Evolutionary conservation across 2,329 filamentous ascomycete genomes (phyloP).

Genomic region (Aspergillus fumigatiaffinis): DNA sequence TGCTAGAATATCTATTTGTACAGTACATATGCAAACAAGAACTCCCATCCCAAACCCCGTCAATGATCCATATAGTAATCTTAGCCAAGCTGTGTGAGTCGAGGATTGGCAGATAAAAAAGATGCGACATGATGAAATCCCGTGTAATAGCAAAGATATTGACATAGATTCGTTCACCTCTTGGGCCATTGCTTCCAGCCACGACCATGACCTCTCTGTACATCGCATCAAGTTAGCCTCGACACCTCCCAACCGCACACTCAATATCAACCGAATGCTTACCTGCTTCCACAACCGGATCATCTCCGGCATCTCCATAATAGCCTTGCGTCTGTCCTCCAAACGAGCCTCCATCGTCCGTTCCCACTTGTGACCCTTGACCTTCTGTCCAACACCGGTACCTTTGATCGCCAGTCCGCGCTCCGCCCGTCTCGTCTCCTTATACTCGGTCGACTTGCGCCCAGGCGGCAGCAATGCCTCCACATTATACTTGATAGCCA

Average conservation of each 20-base stretch:
- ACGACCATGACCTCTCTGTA: constrained; percentile 64
- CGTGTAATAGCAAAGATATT: background rate
- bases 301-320: constrained; percentile 90
- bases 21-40: constrained; percentile 13
- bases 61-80: constrained; percentile 9
- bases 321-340: constrained; percentile 84
- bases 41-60: constrained; percentile 14
- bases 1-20: constrained; percentile 16
- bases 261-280: constrained; percentile 31
- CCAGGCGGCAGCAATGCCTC: constrained; percentile 75
- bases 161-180: constrained; percentile 26
- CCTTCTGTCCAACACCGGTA: constrained; percentile 84
- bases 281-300: constrained; percentile 93
- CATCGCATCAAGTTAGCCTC: constrained; percentile 32
- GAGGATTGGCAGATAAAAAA: constrained; percentile 8
- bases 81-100: constrained; percentile 3
- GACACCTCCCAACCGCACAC: background rate
- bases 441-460: constrained; percentile 66
- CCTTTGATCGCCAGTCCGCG: constrained; percentile 82
- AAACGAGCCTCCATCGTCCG: constrained; percentile 76
- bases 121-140: constrained; percentile 14
- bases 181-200: constrained; percentile 73
- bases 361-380: constrained; percentile 95
- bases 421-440: constrained; percentile 68
- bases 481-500: constrained; percentile 74